Base-by-base conservation (phyloP, 768 basidiomycete species). In the Lentinula edodes region DNA sequence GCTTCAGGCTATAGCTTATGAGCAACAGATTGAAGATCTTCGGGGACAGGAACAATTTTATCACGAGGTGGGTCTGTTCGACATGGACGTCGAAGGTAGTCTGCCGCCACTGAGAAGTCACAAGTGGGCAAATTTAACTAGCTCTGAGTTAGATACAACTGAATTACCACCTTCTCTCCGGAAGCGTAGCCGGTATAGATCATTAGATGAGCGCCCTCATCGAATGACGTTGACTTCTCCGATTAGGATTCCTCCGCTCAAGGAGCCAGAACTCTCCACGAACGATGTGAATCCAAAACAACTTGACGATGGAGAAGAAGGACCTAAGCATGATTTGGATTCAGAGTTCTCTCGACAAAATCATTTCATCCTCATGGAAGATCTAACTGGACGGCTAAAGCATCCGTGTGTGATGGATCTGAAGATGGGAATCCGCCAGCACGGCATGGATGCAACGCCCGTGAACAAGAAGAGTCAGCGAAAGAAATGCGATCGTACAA, bases 351-450 rank as follows among this genome's bases (percentile, higher is more conserved):
- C 93, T 6, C 86, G 96, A 12, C 95, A 97, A 73, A 95, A 97
- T 70, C 91, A 98, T 71, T 99, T 98, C 70, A 97, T 99, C 67
- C 83, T 98, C 66, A 97, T 99, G 95, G 97, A 99, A 74, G 97
- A 99, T 70, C 78, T 99, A 52, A 99, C 97, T 2, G 97, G 97
- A 28, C 80, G 90, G 38, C 74, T 97, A 69, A 95, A 91, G 74
- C 84, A 83, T 54, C 92, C 97, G 8, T 99, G 97, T 69, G 96
- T 99, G 45, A 84, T 98, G 68, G 97, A 99, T 74, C 78, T 99
- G 67, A 99, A 99, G 80, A 98, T 98, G 97, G 97, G 97, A n/a
- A 98, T 95, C 35, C 81, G 97, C 38, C 97, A 99, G 76, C 97
- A 98, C 74, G 97, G 97, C 18, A 91, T 96, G 77, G 93, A 97